These are phyloP conservation scores for Lactarius evosmus DNA, from an alignment of 768 basidiomycete species.

Conservation along the genomic window DNA sequence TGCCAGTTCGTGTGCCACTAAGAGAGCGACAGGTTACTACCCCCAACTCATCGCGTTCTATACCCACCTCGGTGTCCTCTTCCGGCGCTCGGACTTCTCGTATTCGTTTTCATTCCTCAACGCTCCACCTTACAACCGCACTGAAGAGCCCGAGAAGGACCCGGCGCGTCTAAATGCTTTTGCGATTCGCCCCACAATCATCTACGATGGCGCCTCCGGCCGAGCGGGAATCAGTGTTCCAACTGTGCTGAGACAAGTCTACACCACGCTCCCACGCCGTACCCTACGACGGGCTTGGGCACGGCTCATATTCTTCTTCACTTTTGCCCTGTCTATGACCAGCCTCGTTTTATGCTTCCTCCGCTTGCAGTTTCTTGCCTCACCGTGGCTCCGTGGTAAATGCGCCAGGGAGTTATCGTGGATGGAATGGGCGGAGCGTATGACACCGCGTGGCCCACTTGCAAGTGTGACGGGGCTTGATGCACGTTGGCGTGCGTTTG, in stretches of 20 bases:
- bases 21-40: slow-evolving; percentile 58
- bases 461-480: slow-evolving; percentile 48
- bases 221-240: slow-evolving; percentile 52
- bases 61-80: slow-evolving; percentile 53
- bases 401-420: slow-evolving; percentile 40
- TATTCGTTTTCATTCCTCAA: slow-evolving; percentile 65
- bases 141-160: background rate
- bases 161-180: slow-evolving; percentile 29
- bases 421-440: slow-evolving; percentile 45
- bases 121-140: slow-evolving; percentile 30
- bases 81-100: slow-evolving; percentile 56
- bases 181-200: slow-evolving; percentile 41
- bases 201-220: slow-evolving; percentile 66
- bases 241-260: slow-evolving; percentile 29
- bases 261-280: slow-evolving; percentile 29
- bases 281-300: slow-evolving; percentile 2
- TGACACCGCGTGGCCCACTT: slow-evolving; percentile 42
- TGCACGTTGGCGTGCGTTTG: slow-evolving; percentile 49
- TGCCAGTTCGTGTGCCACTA: background rate
- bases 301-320: slow-evolving; percentile 30
- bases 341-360: slow-evolving; percentile 37
- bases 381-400: slow-evolving; percentile 31
- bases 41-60: slow-evolving; percentile 67
- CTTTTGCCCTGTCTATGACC: slow-evolving; percentile 45
- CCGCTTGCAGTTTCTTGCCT: slow-evolving; percentile 33